Percentiles rank a stretch among this genome's conserved stretches.
phyloP scores from a whole-genome alignment of 2,329 filamentous ascomycete species.

The Cladosporium austrohemisphaericum region DNA sequence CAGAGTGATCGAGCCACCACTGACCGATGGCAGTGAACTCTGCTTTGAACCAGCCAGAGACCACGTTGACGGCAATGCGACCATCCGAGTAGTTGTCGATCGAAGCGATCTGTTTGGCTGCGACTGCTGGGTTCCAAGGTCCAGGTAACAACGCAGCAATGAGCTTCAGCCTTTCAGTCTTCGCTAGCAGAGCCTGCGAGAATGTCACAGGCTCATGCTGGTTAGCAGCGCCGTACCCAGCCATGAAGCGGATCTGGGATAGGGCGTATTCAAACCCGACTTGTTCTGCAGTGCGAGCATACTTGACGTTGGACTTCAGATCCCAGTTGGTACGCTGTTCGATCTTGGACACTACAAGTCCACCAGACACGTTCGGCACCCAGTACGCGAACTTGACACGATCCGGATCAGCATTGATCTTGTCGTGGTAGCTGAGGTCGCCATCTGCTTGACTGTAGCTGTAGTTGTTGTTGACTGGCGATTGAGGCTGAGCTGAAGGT shows the following conservation, averaged over 20 bases:
- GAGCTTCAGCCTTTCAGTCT: slow-evolving; percentile 48
- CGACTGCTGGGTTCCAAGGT: slow-evolving; percentile 50
- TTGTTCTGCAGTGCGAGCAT: slow-evolving; percentile 48
- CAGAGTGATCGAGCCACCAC: slow-evolving; percentile 54
- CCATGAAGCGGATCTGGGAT: slow-evolving; percentile 52
- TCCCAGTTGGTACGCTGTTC: slow-evolving; percentile 50
- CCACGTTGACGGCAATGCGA: slow-evolving; percentile 51
- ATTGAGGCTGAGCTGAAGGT: slow-evolving; percentile 14
- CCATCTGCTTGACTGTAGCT: background rate
- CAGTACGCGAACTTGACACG: slow-evolving; percentile 51
- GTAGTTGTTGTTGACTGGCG: slow-evolving; percentile 18
- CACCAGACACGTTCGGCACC: slow-evolving; percentile 54
- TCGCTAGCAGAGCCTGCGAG: slow-evolving; percentile 48
- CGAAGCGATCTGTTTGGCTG: slow-evolving; percentile 52
- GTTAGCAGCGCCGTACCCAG: slow-evolving; percentile 41
- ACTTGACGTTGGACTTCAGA: slow-evolving; percentile 46
- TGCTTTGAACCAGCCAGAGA: slow-evolving; percentile 53
- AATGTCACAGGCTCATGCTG: slow-evolving; percentile 54
- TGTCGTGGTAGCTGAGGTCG: slow-evolving; percentile 32
- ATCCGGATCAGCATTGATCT: slow-evolving; percentile 42
- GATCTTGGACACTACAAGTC: slow-evolving; percentile 52
- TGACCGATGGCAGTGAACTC: slow-evolving; percentile 52
- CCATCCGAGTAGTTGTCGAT: slow-evolving; percentile 53
- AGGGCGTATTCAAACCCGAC: slow-evolving; percentile 52
- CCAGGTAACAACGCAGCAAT: slow-evolving; percentile 52